Conservation (phyloP, 441 rosid species). For the Pelargonium cotyledonis region DNA sequence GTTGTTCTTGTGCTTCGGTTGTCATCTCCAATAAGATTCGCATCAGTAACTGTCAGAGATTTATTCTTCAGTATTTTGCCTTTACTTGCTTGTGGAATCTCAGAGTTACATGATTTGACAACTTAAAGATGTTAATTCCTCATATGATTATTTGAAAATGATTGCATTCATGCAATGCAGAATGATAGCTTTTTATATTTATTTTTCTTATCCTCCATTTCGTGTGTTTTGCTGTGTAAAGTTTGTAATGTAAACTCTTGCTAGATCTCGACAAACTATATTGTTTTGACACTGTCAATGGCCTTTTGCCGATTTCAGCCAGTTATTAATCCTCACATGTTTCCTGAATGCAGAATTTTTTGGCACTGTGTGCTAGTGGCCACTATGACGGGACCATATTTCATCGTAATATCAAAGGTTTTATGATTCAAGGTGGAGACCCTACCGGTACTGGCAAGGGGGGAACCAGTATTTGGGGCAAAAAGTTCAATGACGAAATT, state of each 20-base stretch:
- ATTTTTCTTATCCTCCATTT: background rate
- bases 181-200: background rate
- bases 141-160: background rate
- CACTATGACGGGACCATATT: conserved; percentile 84
- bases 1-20: too few relatives aligned
- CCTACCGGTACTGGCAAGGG: conserved; percentile 95
- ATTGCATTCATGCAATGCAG: background rate
- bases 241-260: background rate
- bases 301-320: background rate
- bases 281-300: background rate
- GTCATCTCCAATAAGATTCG: too few relatives aligned
- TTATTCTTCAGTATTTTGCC: conserved; percentile 1
- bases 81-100: background rate
- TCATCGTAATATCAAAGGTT: conserved; percentile 89
- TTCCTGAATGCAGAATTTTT: conserved; percentile 56
- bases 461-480: conserved; percentile 94
- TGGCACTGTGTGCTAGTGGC: conserved; percentile 88
- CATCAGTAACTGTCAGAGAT: background rate
- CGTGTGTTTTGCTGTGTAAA: background rate
- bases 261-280: background rate
- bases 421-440: conserved; percentile 99
- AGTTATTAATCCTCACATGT: conserved; percentile 1
- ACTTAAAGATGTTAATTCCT: background rate
- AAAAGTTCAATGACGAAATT: conserved; percentile 95
- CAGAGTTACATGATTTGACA: background rate